Conservation (phyloP, 2,329 filamentous ascomycete genomes). For the Trichoderma guizhouense region DNA sequence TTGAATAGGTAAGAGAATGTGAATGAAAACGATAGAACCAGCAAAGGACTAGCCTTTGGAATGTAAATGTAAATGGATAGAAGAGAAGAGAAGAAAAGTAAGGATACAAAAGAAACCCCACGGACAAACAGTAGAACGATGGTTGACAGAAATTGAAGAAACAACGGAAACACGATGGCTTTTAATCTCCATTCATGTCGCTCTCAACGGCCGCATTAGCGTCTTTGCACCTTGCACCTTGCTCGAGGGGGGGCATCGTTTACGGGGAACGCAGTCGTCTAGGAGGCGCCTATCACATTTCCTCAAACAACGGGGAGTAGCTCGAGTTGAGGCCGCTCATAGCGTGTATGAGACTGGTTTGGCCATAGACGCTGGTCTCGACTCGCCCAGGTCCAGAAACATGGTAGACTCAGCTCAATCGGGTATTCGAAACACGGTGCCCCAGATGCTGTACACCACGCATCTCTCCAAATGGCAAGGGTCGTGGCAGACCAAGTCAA, state of each 20-base stretch:
- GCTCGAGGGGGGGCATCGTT: background rate
- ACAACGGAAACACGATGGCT: slow-evolving; percentile 26
- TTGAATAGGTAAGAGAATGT: slow-evolving; percentile 7
- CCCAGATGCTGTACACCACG: background rate
- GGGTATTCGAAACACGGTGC: background rate
- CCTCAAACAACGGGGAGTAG: slow-evolving; percentile 15
- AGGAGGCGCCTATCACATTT: slow-evolving; percentile 12
- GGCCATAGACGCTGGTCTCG: slow-evolving; percentile 13
- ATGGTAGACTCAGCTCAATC: slow-evolving; percentile 5
- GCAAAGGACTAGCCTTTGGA: slow-evolving; percentile 30
- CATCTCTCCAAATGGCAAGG: background rate
- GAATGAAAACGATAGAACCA: slow-evolving; percentile 30
- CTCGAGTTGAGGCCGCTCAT: background rate
- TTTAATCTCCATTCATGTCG: slow-evolving; percentile 17
- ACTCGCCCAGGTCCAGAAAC: background rate
- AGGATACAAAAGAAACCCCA: slow-evolving; percentile 29
- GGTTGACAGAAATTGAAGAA: slow-evolving; percentile 22
- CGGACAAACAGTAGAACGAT: slow-evolving; percentile 26
- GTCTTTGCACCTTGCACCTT: slow-evolving; percentile 2
- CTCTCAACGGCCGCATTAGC: background rate
- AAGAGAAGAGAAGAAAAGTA: slow-evolving; percentile 26
- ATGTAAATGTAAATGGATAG: slow-evolving; percentile 25
- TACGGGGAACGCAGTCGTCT: slow-evolving; percentile 15
- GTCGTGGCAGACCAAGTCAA: background rate
- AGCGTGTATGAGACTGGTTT: slow-evolving; percentile 21